A percentile compares a stretch with the other conserved stretches of the same genome.
These are phyloP conservation scores for Phytopythium oedochilum DNA, from an alignment of 352 stramenopile species.

Conservation along the genomic window DNA sequence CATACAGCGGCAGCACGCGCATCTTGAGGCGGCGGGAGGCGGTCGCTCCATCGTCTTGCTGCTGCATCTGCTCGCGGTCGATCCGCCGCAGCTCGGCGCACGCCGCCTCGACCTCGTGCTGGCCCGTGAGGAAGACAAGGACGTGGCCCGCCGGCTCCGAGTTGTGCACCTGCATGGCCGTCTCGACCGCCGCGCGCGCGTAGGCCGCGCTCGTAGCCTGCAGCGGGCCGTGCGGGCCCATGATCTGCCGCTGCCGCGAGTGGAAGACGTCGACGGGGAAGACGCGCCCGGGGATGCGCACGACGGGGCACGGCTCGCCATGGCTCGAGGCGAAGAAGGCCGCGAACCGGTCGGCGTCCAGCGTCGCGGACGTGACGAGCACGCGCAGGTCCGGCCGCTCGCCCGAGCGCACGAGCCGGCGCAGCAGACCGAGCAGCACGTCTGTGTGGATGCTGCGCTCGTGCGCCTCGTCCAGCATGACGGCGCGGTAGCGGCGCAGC, in stretches of 20 bases:
- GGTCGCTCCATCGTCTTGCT: conserved; percentile 26
- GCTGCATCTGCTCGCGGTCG: conserved; percentile 14
- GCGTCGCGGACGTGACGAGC: conserved; percentile 92
- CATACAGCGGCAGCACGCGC: conserved; percentile 92
- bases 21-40: conserved; percentile 38
- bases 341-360: conserved; percentile 85
- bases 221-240: conserved; percentile 53
- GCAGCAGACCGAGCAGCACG: conserved; percentile 95
- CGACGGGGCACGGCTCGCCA: conserved; percentile 48
- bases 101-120: conserved; percentile 91
- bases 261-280: conserved; percentile 94
- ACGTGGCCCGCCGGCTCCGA: conserved; percentile 82
- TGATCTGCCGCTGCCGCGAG: conserved; percentile 79
- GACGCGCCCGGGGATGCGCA: conserved; percentile 89
- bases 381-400: conserved; percentile 86
- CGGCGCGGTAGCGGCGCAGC: conserved; percentile 77
- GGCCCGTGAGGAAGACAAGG: conserved; percentile 94
- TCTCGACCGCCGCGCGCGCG: conserved; percentile 63
- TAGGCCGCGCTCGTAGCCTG: conserved; percentile 41
- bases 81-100: conserved; percentile 81
- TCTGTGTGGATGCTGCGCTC: conserved; percentile 98
- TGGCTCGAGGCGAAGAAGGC: conserved; percentile 63
- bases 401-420: conserved; percentile 50
- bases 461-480: conserved; percentile 97
- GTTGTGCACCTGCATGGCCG: conserved; percentile 71